phyloP scores from a whole-genome alignment of 352 stramenopile species.

The Pythium utonaiense region DNA sequence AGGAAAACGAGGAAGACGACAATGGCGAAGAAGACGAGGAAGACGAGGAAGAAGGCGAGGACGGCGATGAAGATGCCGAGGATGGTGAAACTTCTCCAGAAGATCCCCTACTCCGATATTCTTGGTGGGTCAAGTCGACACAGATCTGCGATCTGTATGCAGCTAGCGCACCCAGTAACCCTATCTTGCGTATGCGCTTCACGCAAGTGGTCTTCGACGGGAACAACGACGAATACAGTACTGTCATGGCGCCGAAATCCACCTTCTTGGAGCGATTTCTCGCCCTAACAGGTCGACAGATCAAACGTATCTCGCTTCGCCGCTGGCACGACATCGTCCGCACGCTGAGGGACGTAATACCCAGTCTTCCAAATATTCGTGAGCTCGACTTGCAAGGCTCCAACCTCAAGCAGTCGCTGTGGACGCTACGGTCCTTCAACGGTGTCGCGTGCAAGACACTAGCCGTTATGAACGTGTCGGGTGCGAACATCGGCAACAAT shows the following conservation, averaged over 20 bases:
- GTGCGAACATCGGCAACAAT: not conserved
- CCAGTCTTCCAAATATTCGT: not conserved
- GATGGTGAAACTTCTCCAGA: too few species aligned
- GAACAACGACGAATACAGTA: not conserved
- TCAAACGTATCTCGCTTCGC: not conserved
- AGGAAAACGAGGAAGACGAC: too few species aligned
- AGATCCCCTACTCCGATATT: too few species aligned
- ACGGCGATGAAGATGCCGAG: too few species aligned
- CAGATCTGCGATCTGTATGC: not conserved
- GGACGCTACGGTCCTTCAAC: too few species aligned
- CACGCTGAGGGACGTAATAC: not conserved
- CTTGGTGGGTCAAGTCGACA: not conserved
- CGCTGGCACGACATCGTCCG: not conserved
- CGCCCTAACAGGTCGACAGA: not conserved
- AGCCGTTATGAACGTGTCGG: not conserved
- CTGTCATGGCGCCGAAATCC: not conserved
- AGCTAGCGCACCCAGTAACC: not conserved
- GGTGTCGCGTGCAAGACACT: not conserved
- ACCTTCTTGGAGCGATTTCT: not conserved
- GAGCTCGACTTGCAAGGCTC: not conserved
- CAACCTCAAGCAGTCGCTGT: not conserved
- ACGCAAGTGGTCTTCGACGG: not conserved
- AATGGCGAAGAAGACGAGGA: too few species aligned
- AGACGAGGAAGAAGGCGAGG: too few species aligned
- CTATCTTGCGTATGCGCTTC: not conserved